Evolutionary conservation across 495 filamentous ascomycete species (phyloP), one percentile per base, ranked within the genome.

Genomic region (Trypethelium eluteriae): DNA sequence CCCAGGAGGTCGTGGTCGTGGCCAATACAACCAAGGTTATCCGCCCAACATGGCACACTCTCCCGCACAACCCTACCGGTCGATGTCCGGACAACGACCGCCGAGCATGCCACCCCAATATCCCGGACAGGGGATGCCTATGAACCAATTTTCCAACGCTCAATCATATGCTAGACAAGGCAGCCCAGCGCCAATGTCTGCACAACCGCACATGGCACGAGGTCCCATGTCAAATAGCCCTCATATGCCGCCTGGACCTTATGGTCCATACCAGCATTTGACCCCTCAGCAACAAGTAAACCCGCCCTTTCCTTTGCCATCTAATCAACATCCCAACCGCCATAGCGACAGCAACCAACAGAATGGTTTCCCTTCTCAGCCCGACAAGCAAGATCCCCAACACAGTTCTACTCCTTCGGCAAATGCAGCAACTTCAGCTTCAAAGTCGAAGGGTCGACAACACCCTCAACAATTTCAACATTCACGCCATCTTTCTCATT

Each of bases 141-240:
- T 59, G 53, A 59, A 59, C 36, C 53, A 59, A 14, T 59, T 53
- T 18, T 35, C 11, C 32, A 34, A 11, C 2, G 11, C 32, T 7
- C 53, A 36, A 32, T 9, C 11, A 14, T 59, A 35, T 36, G 53
- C 5, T 5, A 59, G 53, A 59, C 53, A 59, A 36, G 53, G 90
- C 62, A 96, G 91, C 76, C 92, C 92, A 3, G 88, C 87, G 9
- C 75, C 89, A 18, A 78, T 84, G 59, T 84, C 82, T 64, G 84
- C 86, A 2, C 85, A 91, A 5, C 88, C 89, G 14, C 85, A 87
- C 73, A 88, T 91, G 84, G 77, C 78, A 18, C 84, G 86, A 53
- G 39, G 34, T 7, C 67, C 72, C n/a, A 62, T 69, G 12, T 62
- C 68, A 2, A 72, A 74, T 64, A 62, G 49, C 16, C 65, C 62